These are phyloP conservation scores for Saksenaea oblongispora DNA, from an alignment of 371 early-diverging fungal genomes.

Conservation along the genomic window DNA sequence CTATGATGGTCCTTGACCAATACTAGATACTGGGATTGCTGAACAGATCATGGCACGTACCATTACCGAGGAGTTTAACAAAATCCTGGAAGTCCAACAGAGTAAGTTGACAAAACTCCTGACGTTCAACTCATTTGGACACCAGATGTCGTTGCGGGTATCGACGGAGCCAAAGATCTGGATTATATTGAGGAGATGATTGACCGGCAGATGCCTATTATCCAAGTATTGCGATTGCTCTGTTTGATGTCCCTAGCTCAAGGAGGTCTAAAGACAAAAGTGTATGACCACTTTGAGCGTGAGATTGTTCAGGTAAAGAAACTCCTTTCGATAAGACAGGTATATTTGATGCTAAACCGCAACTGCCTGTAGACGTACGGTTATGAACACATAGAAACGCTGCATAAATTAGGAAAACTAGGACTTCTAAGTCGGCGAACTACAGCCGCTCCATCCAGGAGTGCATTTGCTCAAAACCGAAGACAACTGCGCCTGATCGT, in stretches of 20 bases:
- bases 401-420: conserved; percentile 71
- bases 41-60: conserved; percentile 82
- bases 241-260: conserved; percentile 83
- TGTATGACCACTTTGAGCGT: conserved; percentile 77
- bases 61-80: conserved; percentile 78
- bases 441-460: conserved; percentile 40
- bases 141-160: conserved; percentile 81
- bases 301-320: conserved; percentile 76
- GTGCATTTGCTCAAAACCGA: conserved; percentile 60
- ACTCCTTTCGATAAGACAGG: no score
- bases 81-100: conserved; percentile 86
- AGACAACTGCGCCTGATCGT: conserved; percentile 79
- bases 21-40: conserved; percentile 77
- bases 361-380: conserved; percentile 77
- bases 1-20: conserved; percentile 8
- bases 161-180: conserved; percentile 61
- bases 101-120: conserved; percentile 43
- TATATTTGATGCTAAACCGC: not conserved
- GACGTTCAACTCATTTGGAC: not conserved
- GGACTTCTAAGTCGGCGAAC: conserved; percentile 66
- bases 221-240: conserved; percentile 78
- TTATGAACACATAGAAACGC: conserved; percentile 81
- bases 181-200: conserved; percentile 89
- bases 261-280: conserved; percentile 78
- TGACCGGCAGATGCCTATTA: conserved; percentile 68